phyloP scores from a whole-genome alignment of 2,329 filamentous ascomycete genomes.

The Periconia sp. region DNA sequence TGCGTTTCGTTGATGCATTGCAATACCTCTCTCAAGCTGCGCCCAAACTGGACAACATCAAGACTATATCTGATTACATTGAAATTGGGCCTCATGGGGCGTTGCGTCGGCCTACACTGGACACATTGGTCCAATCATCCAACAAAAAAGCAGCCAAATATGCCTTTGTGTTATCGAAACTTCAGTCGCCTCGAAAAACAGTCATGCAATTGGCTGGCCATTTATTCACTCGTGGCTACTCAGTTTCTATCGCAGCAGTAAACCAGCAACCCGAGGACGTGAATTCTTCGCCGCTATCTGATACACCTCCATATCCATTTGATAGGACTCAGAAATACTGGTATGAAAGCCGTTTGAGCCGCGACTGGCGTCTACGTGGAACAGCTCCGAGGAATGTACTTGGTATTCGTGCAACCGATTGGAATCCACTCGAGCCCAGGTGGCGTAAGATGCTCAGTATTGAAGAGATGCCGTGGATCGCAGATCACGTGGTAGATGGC shows the following conservation, averaged over 20 bases:
- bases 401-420: not conserved
- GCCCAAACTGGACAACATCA: not conserved
- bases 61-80: not conserved
- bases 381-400: constrained; percentile 2
- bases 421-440: not conserved
- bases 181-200: not conserved
- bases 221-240: not conserved
- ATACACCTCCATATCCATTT: constrained; percentile 30
- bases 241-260: not conserved
- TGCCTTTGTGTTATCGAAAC: not conserved
- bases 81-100: constrained; percentile 12
- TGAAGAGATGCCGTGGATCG: constrained; percentile 9
- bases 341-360: constrained; percentile 7
- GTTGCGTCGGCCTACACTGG: not conserved
- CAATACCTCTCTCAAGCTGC: not conserved
- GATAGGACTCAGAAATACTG: constrained; percentile 25
- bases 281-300: not conserved
- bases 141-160: not conserved
- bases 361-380: not conserved
- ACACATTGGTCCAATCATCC: not conserved
- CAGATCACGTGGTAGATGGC: constrained; percentile 10
- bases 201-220: not conserved
- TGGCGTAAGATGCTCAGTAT: constrained; percentile 8
- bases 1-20: constrained; percentile 1
- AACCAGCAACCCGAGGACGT: not conserved